Conservation (phyloP, 2,329 filamentous ascomycete species). For the Rutstroemia sp. region DNA sequence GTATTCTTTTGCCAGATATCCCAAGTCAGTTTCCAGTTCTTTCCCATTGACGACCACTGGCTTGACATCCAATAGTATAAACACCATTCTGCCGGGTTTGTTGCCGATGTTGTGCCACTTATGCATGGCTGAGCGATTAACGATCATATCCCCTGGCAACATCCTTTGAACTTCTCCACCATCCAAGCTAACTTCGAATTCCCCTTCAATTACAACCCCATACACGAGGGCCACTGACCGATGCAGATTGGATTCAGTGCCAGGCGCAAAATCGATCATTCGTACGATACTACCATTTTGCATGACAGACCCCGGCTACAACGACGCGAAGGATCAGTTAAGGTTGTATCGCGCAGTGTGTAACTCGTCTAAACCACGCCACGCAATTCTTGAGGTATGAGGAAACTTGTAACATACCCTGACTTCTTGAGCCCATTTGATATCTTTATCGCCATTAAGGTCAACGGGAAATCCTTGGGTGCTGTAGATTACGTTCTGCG, state of each 20-base stretch:
- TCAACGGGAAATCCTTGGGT: constrained; percentile 9
- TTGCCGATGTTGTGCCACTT: constrained; percentile 9
- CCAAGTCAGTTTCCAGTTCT: background rate
- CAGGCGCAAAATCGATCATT: constrained; percentile 12
- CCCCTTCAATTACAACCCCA: constrained; percentile 10
- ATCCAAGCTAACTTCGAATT: constrained; percentile 11
- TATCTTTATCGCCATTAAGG: constrained; percentile 11
- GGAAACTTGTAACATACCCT: background rate
- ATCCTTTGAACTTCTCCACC: constrained; percentile 9
- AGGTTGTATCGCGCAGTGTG: constrained; percentile 8
- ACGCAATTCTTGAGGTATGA: background rate
- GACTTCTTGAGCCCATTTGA: constrained; percentile 4
- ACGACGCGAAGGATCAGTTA: too few relatives aligned
- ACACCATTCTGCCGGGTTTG: background rate
- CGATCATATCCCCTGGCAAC: constrained; percentile 7
- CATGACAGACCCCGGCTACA: too few relatives aligned
- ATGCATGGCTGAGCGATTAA: constrained; percentile 10
- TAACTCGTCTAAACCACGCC: background rate
- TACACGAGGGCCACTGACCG: constrained; percentile 9
- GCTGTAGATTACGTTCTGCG: constrained; percentile 10
- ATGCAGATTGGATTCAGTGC: constrained; percentile 6
- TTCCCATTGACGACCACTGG: background rate
- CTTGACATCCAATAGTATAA: background rate
- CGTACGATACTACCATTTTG: constrained; percentile 9
- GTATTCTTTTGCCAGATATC: background rate